A percentile compares a stretch with the other conserved stretches of the same genome.
Conservation (phyloP, 2,329 filamentous ascomycete genomes). For the Pseudogymnoascus sp. region DNA sequence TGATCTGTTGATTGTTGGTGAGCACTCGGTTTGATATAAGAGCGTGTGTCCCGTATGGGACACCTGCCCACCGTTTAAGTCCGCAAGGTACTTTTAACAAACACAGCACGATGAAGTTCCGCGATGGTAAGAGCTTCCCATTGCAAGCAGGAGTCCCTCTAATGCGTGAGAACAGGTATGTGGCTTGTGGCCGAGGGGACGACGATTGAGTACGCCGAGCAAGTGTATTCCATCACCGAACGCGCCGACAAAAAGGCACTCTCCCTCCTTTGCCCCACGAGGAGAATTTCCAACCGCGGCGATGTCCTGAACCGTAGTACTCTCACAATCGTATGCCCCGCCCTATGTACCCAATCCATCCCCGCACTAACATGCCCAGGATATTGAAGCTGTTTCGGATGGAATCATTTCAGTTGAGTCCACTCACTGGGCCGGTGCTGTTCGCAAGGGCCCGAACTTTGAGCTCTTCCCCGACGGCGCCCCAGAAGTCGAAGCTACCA, state of each 20-base stretch:
- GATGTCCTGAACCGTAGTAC: constrained; percentile 51
- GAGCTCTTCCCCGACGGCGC: constrained; percentile 49
- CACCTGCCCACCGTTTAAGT: not conserved
- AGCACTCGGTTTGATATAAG: not conserved
- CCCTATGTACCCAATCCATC: not conserved
- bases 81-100: not conserved
- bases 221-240: constrained; percentile 46
- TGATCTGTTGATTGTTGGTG: not conserved
- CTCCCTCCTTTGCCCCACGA: constrained; percentile 50
- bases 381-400: constrained; percentile 49
- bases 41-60: constrained; percentile 4
- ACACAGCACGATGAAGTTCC: constrained; percentile 47
- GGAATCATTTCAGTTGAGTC: constrained; percentile 54
- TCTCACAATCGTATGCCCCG: constrained; percentile 39
- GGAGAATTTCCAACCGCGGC: constrained; percentile 45
- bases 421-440: constrained; percentile 50
- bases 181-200: constrained; percentile 57
- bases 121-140: constrained; percentile 39
- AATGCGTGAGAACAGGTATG: constrained; percentile 39
- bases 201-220: constrained; percentile 58
- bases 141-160: not conserved
- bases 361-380: constrained; percentile 28
- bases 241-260: constrained; percentile 40
- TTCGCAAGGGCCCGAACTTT: constrained; percentile 47
- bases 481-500: constrained; percentile 34